Base-by-base conservation (phyloP, 2,329 filamentous ascomycete species). In the Fusarium sp. region DNA sequence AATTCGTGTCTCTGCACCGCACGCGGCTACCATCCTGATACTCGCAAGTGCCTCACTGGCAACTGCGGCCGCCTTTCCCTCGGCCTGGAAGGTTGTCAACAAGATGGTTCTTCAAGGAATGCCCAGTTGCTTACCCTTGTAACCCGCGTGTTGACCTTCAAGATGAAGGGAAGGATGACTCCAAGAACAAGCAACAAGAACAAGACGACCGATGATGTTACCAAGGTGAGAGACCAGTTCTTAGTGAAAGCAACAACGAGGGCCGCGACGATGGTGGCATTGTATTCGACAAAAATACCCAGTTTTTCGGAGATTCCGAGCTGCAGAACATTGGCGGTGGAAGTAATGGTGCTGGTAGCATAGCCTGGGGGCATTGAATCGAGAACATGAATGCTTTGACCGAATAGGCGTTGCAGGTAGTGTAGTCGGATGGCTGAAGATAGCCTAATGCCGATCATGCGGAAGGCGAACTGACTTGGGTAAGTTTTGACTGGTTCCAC, bases 301-400 rank as follows among this genome's bases (percentile, higher is more conserved):
- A 92, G 83, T 76, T 91, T 91, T 78, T 92, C 90, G 0, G 90
- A 91, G 43, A 92, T 91, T 4, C 91, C 91, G 14, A 92, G 82
- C 80, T 92, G 91, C n/a, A 92, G 82, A 2, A 86, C 87, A 78
- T 92, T 92, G 69, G 90, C 88, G 2, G 90, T 90, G 2, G 89
- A 87, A 0, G 91, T 92, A 71, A 93, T 92, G 39, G 91, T 91
- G 16, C 86, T 86, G 0, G 90, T 90, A 0, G 89, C 88, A n/a
- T 88, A 85, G 2, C 91, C 91, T 1, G 90, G 84, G 0, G 89
- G 87, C 85, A 92, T 89, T 18, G 89, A 89, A 80, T 94, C 92
- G 52, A 94, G 89, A 39, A 92, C 90, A 69, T 92, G 89, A 54
- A 94, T 88, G 58, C 91, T 90, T 80, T 94, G 91, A 4, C 85